Conservation (phyloP, 352 stramenopile species). For the Phytophthora quininea region DNA sequence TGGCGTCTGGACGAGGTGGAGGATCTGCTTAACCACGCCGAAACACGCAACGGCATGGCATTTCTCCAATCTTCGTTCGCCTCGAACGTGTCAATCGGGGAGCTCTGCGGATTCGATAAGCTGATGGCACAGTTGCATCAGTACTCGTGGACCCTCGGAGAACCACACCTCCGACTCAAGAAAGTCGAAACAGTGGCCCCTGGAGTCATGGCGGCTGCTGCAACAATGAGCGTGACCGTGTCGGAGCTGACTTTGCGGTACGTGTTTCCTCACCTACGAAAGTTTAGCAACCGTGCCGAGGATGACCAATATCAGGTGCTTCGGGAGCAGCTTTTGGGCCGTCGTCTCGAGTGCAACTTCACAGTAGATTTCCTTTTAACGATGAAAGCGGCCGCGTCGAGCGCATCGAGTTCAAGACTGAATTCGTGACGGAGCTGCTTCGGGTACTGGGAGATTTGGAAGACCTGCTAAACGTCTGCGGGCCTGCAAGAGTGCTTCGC, state of each 20-base stretch:
- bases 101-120: background rate
- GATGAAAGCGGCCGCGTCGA: conserved; percentile 9
- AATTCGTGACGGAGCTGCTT: conserved; percentile 13
- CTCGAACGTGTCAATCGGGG: background rate
- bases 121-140: background rate
- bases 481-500: background rate
- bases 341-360: conserved; percentile 5
- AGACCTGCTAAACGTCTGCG: background rate
- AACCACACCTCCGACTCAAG: background rate
- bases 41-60: background rate
- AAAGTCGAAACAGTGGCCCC: background rate
- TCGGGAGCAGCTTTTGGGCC: background rate
- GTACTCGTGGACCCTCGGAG: background rate
- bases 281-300: background rate
- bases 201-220: background rate
- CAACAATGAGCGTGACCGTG: background rate
- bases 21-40: background rate
- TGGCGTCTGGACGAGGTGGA: background rate
- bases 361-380: conserved; percentile 19
- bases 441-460: background rate
- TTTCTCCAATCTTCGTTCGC: background rate
- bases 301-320: background rate
- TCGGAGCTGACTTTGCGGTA: conserved; percentile 7
- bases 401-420: conserved; percentile 3
- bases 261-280: conserved; percentile 1